These are phyloP conservation scores for Henckelia pumila DNA, from an alignment of 257 asterid species.

Conservation along the genomic window DNA sequence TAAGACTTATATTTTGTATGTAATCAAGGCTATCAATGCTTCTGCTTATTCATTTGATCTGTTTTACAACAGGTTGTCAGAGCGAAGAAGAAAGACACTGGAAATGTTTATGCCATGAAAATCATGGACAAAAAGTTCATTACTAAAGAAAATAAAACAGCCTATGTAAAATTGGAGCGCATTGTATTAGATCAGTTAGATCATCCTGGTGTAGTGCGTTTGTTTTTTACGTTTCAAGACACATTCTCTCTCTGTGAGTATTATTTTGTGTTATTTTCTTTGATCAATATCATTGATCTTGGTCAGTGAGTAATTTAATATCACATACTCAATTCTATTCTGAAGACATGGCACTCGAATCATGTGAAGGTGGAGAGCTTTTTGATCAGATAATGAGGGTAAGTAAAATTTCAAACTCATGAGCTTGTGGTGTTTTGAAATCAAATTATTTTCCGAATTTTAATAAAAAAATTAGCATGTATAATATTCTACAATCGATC, in stretches of 20 bases:
- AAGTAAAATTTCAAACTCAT: constrained; percentile 29
- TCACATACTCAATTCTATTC: constrained; percentile 30
- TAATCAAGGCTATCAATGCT: constrained; percentile 17
- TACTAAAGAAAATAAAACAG: constrained; percentile 95
- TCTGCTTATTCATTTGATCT: constrained; percentile 2
- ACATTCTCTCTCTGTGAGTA: constrained; percentile 90
- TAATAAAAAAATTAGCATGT: neutral
- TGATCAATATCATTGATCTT: constrained; percentile 16
- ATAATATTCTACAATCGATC: neutral
- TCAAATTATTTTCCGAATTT: neutral
- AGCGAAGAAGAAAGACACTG: constrained; percentile 93
- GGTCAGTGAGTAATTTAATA: constrained; percentile 26
- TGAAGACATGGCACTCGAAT: constrained; percentile 98
- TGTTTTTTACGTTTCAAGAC: constrained; percentile 94
- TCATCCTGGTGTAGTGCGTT: constrained; percentile 88
- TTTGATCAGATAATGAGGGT: constrained; percentile 97
- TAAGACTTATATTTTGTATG: neutral
- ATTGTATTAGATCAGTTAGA: constrained; percentile 97
- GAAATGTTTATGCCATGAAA: constrained; percentile 84
- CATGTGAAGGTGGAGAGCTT: constrained; percentile 99
- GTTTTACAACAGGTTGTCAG: constrained; percentile 73
- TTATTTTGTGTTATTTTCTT: neutral
- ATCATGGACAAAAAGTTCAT: constrained; percentile 97
- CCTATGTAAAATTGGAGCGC: constrained; percentile 96
- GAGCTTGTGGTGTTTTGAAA: constrained; percentile 7